Conservation (phyloP, 352 stramenopile genomes). For the Pythium vanterpoolii region DNA sequence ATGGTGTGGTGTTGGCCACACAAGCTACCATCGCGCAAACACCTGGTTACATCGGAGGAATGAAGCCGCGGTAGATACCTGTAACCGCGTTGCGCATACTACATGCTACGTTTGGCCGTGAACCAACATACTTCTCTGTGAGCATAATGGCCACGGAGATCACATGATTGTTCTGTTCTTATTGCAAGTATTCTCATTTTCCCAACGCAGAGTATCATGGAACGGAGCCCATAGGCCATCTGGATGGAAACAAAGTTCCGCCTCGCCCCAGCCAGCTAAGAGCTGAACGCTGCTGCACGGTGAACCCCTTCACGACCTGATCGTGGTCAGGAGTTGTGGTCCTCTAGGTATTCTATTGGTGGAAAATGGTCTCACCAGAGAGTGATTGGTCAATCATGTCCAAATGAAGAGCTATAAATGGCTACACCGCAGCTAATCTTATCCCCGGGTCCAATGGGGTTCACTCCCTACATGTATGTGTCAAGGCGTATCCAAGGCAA, state of each 20-base stretch:
- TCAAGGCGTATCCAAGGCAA: not conserved
- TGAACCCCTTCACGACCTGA: too few species aligned
- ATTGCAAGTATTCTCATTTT: not conserved
- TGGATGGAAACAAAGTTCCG: not conserved
- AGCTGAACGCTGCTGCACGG: too few species aligned
- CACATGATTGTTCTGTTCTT: not conserved
- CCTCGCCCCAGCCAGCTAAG: too few species aligned
- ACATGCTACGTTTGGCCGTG: too few species aligned
- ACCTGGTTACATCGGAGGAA: too few species aligned
- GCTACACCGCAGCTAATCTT: slow-evolving; percentile 14
- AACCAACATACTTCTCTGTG: too few species aligned
- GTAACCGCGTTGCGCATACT: too few species aligned
- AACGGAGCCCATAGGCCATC: not conserved
- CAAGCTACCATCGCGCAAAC: slow-evolving; percentile 16
- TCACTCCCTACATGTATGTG: not conserved
- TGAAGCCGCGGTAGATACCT: too few species aligned
- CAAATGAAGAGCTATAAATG: slow-evolving; percentile 5
- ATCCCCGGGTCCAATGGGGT: not conserved
- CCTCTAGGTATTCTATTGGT: not conserved
- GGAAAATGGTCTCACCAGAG: not conserved
- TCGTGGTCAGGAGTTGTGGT: too few species aligned
- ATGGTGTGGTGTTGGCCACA: slow-evolving; percentile 18
- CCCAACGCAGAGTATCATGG: not conserved
- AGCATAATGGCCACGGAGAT: not conserved
- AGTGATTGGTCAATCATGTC: not conserved